phyloP scores from a whole-genome alignment of 1,284 basidiomycete genomes.

The Paramarasmius palmivorus region DNA sequence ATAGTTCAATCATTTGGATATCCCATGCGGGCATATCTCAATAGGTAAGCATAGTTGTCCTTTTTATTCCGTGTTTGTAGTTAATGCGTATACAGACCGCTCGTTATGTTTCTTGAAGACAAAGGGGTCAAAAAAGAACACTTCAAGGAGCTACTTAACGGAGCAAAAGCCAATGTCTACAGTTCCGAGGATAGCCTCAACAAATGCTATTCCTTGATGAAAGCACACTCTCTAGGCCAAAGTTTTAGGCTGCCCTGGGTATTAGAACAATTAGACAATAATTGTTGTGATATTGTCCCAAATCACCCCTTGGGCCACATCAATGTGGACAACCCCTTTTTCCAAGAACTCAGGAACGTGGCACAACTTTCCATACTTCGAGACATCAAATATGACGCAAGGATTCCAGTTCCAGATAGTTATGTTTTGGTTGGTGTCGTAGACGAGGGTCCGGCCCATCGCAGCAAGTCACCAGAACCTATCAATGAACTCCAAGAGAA shows the following conservation, averaged over 20 bases:
- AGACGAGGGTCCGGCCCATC: slow-evolving; percentile 71
- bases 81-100: slow-evolving; percentile 54
- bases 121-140: slow-evolving; percentile 52
- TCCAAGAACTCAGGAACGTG: slow-evolving; percentile 54
- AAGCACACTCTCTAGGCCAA: slow-evolving; percentile 50
- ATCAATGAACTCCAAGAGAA: slow-evolving; percentile 45
- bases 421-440: slow-evolving; percentile 77
- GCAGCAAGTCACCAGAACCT: slow-evolving; percentile 49
- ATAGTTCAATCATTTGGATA: slow-evolving; percentile 63
- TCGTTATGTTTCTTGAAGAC: slow-evolving; percentile 74
- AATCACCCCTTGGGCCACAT: slow-evolving; percentile 39
- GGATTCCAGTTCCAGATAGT: slow-evolving; percentile 66
- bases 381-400: slow-evolving; percentile 70
- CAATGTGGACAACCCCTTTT: slow-evolving; percentile 55
- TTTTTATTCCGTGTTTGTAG: no score
- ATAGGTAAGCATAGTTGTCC: slow-evolving; percentile 55
- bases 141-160: slow-evolving; percentile 58
- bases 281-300: slow-evolving; percentile 40
- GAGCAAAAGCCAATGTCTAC: slow-evolving; percentile 49
- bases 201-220: slow-evolving; percentile 48
- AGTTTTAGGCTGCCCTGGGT: slow-evolving; percentile 50
- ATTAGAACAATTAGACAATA: slow-evolving; percentile 47
- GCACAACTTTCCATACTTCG: slow-evolving; percentile 63
- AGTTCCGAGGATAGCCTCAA: slow-evolving; percentile 55
- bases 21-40: slow-evolving; percentile 61